Evolutionary conservation across 305 asterid species (phyloP).

Genomic region (Fraxinus floribunda): DNA sequence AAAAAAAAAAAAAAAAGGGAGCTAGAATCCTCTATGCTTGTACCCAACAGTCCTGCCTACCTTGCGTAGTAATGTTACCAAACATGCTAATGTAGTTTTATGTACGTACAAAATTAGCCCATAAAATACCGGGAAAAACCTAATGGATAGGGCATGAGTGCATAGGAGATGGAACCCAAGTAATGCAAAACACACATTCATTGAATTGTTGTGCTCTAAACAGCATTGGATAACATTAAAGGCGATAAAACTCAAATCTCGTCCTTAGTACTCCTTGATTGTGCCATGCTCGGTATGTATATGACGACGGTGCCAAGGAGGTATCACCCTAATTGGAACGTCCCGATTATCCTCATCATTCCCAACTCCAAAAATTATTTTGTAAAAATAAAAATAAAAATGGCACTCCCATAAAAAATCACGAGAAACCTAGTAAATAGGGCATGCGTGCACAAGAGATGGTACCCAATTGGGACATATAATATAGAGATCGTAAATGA

Average conservation of each 20-base stretch:
- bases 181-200: background rate
- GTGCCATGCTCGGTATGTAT: background rate
- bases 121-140: background rate
- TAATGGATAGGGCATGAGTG: background rate
- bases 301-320: background rate
- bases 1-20: too few species aligned
- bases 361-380: too few species aligned
- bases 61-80: background rate
- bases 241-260: background rate
- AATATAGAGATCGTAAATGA: background rate
- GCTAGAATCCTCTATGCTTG: background rate
- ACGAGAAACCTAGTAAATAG: background rate
- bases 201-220: background rate
- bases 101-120: background rate
- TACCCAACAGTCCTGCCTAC: background rate
- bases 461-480: conserved; percentile 4
- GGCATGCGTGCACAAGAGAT: background rate
- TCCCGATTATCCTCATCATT: too few species aligned
- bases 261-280: background rate
- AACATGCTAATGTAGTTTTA: background rate
- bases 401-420: background rate
- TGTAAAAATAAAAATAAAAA: too few species aligned
- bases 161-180: background rate
- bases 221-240: background rate
- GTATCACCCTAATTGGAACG: background rate